Evolutionary conservation across 108 stramenopile species (phyloP).

Genomic region (Nannochloropsis gaditana): DNA sequence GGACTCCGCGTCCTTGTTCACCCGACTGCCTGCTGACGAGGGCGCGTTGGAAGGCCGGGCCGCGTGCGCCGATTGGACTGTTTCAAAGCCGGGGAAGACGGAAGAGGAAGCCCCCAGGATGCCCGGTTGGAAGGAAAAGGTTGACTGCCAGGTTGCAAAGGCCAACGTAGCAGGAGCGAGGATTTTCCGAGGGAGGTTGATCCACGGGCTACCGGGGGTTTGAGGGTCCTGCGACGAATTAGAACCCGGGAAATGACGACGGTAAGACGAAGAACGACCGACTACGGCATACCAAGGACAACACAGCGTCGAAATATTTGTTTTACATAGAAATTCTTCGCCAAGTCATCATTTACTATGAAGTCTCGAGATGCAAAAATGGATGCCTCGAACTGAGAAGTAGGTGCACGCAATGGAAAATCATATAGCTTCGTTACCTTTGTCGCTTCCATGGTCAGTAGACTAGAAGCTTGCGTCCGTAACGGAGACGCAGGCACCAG

Average conservation of each 20-base stretch:
- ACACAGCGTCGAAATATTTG: too few species aligned
- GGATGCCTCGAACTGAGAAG: too few species aligned
- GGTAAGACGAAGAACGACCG: too few species aligned
- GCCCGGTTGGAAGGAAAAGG: neutral
- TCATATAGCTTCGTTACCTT: neutral
- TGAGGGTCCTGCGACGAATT: neutral
- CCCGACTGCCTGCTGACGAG: conserved; percentile 60
- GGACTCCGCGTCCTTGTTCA: conserved; percentile 85
- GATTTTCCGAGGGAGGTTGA: neutral
- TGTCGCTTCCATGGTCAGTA: neutral
- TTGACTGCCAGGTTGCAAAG: neutral
- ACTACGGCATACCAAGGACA: too few species aligned
- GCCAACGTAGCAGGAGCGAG: neutral
- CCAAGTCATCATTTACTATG: too few species aligned
- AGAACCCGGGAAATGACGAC: too few species aligned
- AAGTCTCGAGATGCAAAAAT: too few species aligned
- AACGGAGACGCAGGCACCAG: neutral
- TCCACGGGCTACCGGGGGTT: neutral
- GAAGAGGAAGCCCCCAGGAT: neutral
- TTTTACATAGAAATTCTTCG: too few species aligned
- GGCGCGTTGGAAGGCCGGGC: conserved; percentile 20
- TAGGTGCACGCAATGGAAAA: too few species aligned
- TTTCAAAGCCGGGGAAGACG: neutral
- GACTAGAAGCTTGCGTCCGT: neutral
- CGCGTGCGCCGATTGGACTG: neutral